These are phyloP conservation scores for Saccharomycopsis phalli DNA, from an alignment of 1,139 yeast genomes.

Conservation along the genomic window DNA sequence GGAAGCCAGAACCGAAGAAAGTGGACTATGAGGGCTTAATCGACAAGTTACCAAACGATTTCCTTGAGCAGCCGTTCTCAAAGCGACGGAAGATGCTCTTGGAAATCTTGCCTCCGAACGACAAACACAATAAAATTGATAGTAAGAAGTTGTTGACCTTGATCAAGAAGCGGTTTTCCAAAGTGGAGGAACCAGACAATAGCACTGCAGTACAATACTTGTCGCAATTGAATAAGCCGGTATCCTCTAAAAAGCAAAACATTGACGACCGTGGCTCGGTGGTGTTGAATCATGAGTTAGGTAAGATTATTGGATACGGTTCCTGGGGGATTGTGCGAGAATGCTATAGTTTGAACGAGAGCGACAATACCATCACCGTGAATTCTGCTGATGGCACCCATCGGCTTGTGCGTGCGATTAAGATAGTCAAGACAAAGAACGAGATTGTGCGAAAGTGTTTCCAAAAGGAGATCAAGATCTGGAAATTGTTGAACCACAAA, in stretches of 20 bases:
- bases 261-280: slow-evolving; percentile 55
- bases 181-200: slow-evolving; percentile 34
- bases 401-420: slow-evolving; percentile 58
- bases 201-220: slow-evolving; percentile 24
- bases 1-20: slow-evolving; percentile 1
- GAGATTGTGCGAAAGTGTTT: slow-evolving; percentile 42
- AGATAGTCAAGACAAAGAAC: slow-evolving; percentile 54
- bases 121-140: slow-evolving; percentile 17
- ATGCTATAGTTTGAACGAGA: slow-evolving; percentile 35
- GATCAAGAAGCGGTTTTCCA: slow-evolving; percentile 17
- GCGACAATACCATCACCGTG: slow-evolving; percentile 3
- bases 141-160: slow-evolving; percentile 14
- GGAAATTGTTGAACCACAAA: slow-evolving; percentile 62
- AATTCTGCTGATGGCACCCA: slow-evolving; percentile 21
- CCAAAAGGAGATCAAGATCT: slow-evolving; percentile 61
- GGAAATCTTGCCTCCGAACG: slow-evolving; percentile 40
- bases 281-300: slow-evolving; percentile 52
- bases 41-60: slow-evolving; percentile 48
- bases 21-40: slow-evolving; percentile 31
- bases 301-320: slow-evolving; percentile 80
- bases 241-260: slow-evolving; percentile 17
- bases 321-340: slow-evolving; percentile 91
- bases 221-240: slow-evolving; percentile 22
- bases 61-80: slow-evolving; percentile 57
- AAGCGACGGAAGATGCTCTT: slow-evolving; percentile 52